phyloP scores from a whole-genome alignment of 352 stramenopile genomes.

The Phytopythium kandeliae region DNA sequence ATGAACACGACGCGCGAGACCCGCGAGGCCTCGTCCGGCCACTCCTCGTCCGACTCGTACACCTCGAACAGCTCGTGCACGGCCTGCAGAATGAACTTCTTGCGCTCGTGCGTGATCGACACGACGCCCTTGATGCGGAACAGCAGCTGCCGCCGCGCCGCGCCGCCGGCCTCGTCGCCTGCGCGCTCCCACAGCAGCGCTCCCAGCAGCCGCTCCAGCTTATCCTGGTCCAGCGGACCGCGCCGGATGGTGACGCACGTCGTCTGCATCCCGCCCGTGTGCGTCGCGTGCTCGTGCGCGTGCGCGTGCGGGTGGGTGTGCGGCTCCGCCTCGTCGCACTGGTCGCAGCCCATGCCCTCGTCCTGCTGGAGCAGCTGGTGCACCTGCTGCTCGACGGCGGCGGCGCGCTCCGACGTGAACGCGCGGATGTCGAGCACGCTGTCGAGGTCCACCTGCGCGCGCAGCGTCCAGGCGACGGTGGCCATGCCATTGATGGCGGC shows the following conservation, averaged over 20 bases:
- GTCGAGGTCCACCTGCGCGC: conserved; percentile 48
- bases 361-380: conserved; percentile 10
- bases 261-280: conserved; percentile 69
- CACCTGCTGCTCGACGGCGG: conserved; percentile 51
- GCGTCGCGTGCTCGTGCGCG: conserved; percentile 16
- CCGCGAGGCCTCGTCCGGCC: conserved; percentile 14
- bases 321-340: conserved; percentile 7
- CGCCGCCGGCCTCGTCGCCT: conserved; percentile 11
- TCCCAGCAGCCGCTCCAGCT: conserved; percentile 69
- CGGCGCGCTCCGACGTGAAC: conserved; percentile 62
- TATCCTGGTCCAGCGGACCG: conserved; percentile 32
- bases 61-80: conserved; percentile 82
- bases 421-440: conserved; percentile 76
- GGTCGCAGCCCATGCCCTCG: conserved; percentile 10
- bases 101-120: conserved; percentile 31
- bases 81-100: conserved; percentile 79
- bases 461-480: conserved; percentile 54
- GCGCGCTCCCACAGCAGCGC: conserved; percentile 63
- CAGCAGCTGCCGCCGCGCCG: conserved; percentile 27
- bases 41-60: conserved; percentile 55
- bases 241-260: conserved; percentile 49
- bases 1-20: conserved; percentile 70
- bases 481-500: conserved; percentile 63
- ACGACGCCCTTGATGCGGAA: conserved; percentile 79
- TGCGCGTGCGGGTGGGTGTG: conserved; percentile 2